Base-by-base conservation (phyloP, 352 stramenopile species). In the Globisporangium polare region DNA sequence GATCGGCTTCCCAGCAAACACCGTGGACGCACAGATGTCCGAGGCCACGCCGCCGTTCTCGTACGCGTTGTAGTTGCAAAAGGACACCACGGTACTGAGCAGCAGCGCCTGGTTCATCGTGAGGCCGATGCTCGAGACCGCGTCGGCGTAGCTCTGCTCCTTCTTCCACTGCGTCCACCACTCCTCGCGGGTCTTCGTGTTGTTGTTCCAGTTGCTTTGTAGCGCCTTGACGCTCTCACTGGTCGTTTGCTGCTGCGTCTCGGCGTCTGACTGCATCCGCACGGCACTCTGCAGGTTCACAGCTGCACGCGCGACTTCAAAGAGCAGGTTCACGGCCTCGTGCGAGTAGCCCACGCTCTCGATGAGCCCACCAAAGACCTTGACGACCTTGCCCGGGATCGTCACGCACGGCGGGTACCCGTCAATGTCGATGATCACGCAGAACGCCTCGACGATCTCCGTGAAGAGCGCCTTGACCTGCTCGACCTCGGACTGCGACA, bases 101-200 rank as follows among this genome's bases (percentile, higher is more conserved):
- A 52, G 15, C 46, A 52, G 46, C 46, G 46, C 46, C 46, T 52
- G 46, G 22, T 52, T 52, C 46, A 52, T 52, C 22, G 22, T 52
- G 22, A 52, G 46, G 5, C 46, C 46, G 22, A 52, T 52, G 24
- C 46, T 52, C 46, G 46, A 33, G 46, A 52, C 13, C 1, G 22
- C 46, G 5, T 52, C 22, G 22, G 46, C 26, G 46, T 52, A 52
- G 29, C 46, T 52, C 46, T 52, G 46, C 12, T 52, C 46, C 18
- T 52, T 52, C 18, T 52, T 52, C 46, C 46, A 52, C 22, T 52
- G 46, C 22, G 46, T 52, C 46, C 46, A 52, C 46, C 46, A 52
- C 8, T 52, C 46, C 5, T 33, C 46, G 24, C 46, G 46, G 46
- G 46, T 52, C 46, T 52, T 52, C 22, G 26, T 52, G n/a, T 33